These are phyloP conservation scores for Lactarius psammicola DNA, from an alignment of 768 basidiomycete species.

Conservation along the genomic window DNA sequence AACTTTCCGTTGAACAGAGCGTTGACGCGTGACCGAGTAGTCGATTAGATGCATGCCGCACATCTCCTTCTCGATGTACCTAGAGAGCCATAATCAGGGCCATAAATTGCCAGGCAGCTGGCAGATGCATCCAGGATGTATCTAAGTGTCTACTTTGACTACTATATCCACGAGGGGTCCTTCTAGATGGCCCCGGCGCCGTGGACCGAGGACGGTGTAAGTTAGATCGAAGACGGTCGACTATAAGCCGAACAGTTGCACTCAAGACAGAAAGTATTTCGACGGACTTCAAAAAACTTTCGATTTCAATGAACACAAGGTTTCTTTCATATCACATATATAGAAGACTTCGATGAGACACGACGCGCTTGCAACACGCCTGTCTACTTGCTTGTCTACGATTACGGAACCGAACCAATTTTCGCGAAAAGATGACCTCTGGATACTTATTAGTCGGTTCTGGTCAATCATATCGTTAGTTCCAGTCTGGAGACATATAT, in stretches of 20 bases:
- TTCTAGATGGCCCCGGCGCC: background rate
- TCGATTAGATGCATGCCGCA: background rate
- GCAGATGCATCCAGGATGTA: background rate
- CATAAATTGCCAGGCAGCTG: background rate
- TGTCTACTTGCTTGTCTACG: background rate
- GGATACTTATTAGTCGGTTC: background rate
- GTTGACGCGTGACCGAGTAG: too few species aligned
- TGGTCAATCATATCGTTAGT: background rate
- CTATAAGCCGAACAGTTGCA: background rate
- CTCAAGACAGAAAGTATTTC: background rate
- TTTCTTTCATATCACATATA: background rate
- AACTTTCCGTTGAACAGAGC: too few species aligned
- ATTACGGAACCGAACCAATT: background rate
- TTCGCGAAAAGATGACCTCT: background rate
- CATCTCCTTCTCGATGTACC: background rate
- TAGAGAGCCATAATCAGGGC: too few species aligned
- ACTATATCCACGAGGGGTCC: background rate
- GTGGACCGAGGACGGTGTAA: background rate
- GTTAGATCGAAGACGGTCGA: too few species aligned
- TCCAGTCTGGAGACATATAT: background rate
- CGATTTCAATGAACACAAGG: background rate
- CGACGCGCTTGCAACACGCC: too few species aligned
- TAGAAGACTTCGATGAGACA: background rate
- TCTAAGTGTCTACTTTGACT: background rate
- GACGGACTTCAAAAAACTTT: background rate